phyloP scores from a whole-genome alignment of 1,284 basidiomycete genomes.

The Stygiomarasmius scandens region DNA sequence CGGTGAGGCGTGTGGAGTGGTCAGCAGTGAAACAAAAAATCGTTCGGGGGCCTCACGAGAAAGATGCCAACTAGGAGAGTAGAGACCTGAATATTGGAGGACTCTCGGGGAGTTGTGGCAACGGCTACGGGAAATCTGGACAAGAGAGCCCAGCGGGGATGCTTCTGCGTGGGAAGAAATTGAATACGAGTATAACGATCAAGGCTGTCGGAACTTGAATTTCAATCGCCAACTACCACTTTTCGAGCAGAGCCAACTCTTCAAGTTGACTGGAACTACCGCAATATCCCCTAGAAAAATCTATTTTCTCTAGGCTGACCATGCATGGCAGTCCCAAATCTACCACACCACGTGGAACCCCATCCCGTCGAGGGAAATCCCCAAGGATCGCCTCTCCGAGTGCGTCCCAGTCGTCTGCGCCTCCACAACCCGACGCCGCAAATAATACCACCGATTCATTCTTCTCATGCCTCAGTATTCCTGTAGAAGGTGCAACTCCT shows the following conservation, averaged over 20 bases:
- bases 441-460: slow-evolving; percentile 54
- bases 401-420: slow-evolving; percentile 42
- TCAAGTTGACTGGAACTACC: not conserved
- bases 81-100: not conserved
- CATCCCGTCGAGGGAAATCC: slow-evolving; percentile 59
- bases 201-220: slow-evolving; percentile 9
- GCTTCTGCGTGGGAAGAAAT: slow-evolving; percentile 11
- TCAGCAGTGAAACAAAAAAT: slow-evolving; percentile 9
- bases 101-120: not conserved
- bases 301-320: slow-evolving; percentile 15
- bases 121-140: not conserved
- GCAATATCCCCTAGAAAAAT: slow-evolving; percentile 10
- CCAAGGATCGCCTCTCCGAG: slow-evolving; percentile 50
- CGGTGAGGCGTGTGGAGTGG: not conserved
- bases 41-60: not conserved
- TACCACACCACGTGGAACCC: slow-evolving; percentile 52
- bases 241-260: slow-evolving; percentile 1
- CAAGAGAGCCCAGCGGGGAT: not conserved
- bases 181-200: not conserved
- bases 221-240: slow-evolving; percentile 15
- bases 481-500: slow-evolving; percentile 64
- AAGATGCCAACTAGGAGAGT: not conserved
- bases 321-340: slow-evolving; percentile 52
- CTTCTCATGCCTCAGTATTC: slow-evolving; percentile 67
- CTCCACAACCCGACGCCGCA: slow-evolving; percentile 42